Percentiles rank a stretch among this genome's conserved stretches.
Conservation (phyloP, 805 yeast species). For the Yarrowia deformans region DNA sequence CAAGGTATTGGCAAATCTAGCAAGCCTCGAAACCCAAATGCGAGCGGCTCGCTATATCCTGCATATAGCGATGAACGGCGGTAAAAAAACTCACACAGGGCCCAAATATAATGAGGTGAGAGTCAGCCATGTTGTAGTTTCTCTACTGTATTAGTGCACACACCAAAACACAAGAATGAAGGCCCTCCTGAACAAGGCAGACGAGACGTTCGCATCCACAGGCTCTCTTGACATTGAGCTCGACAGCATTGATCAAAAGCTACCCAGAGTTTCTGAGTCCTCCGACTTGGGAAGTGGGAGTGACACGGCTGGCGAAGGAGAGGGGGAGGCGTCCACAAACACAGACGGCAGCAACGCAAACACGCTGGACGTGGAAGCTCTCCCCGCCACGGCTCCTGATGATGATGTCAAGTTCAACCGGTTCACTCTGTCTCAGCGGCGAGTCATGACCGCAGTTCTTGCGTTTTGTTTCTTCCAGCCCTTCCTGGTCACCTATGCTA, state of each 20-base stretch:
- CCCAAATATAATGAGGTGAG: conserved; percentile 10
- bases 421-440: conserved; percentile 25
- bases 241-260: conserved; percentile 27
- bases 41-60: conserved; percentile 31
- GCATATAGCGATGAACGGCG: conserved; percentile 33
- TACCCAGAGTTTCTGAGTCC: conserved; percentile 27
- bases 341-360: background rate
- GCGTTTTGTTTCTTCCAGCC: conserved; percentile 40
- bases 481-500: conserved; percentile 53
- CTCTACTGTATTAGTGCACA: background rate
- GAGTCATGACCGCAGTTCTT: conserved; percentile 36
- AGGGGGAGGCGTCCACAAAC: background rate
- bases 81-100: conserved; percentile 6
- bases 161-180: background rate
- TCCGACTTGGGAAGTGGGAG: conserved; percentile 17
- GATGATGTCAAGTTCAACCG: conserved; percentile 38
- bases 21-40: conserved; percentile 33
- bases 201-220: conserved; percentile 22
- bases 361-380: conserved; percentile 14
- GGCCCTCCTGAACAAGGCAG: conserved; percentile 32
- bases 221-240: conserved; percentile 34
- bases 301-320: conserved; percentile 9
- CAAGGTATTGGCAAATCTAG: conserved; percentile 16
- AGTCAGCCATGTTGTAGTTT: conserved; percentile 2
- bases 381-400: conserved; percentile 25